A percentile compares a stretch with the other conserved stretches of the same genome.
Conservation (phyloP, 2,329 filamentous ascomycete genomes). For the Monilinia vaccinii-corymbosi region DNA sequence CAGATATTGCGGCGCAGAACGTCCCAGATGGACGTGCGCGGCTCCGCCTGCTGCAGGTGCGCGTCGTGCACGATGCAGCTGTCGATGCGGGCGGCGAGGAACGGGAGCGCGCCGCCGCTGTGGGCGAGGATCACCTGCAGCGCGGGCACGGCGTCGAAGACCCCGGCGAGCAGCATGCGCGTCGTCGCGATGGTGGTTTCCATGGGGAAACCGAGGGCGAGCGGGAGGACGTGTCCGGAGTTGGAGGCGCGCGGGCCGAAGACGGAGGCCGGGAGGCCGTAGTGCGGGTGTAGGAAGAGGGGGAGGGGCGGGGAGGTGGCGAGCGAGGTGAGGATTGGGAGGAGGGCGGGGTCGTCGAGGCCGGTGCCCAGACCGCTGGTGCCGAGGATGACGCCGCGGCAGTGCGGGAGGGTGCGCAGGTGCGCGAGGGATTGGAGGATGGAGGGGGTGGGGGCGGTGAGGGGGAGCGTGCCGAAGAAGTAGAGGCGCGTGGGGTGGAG, state of each 20-base stretch:
- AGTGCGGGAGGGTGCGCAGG: no score
- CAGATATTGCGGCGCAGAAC: slow-evolving; percentile 69
- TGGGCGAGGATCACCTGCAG: slow-evolving; percentile 76
- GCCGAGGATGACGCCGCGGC: slow-evolving; percentile 81
- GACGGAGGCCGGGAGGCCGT: slow-evolving; percentile 72
- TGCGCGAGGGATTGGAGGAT: slow-evolving; percentile 56
- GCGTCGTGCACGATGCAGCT: slow-evolving; percentile 79
- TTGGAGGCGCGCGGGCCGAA: slow-evolving; percentile 64
- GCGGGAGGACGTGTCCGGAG: slow-evolving; percentile 80
- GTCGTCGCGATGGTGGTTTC: slow-evolving; percentile 88
- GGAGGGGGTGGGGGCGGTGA: slow-evolving; percentile 55
- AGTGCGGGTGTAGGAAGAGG: slow-evolving; percentile 86
- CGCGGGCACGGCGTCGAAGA: slow-evolving; percentile 66
- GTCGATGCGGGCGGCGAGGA: slow-evolving; percentile 80
- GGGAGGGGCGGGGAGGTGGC: slow-evolving; percentile 52
- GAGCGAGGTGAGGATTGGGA: slow-evolving; percentile 64
- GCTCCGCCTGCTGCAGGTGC: slow-evolving; percentile 53
- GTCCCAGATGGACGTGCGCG: slow-evolving; percentile 52
- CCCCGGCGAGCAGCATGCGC: slow-evolving; percentile 76
- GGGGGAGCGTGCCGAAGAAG: slow-evolving; percentile 74
- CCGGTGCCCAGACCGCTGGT: slow-evolving; percentile 73
- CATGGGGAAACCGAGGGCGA: slow-evolving; percentile 81
- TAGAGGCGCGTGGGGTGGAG: slow-evolving; percentile 60
- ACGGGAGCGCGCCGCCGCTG: slow-evolving; percentile 80
- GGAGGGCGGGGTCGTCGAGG: slow-evolving; percentile 65